Base-by-base conservation (phyloP, 257 asterid genomes). In the Ocimum tenuiflorum region DNA sequence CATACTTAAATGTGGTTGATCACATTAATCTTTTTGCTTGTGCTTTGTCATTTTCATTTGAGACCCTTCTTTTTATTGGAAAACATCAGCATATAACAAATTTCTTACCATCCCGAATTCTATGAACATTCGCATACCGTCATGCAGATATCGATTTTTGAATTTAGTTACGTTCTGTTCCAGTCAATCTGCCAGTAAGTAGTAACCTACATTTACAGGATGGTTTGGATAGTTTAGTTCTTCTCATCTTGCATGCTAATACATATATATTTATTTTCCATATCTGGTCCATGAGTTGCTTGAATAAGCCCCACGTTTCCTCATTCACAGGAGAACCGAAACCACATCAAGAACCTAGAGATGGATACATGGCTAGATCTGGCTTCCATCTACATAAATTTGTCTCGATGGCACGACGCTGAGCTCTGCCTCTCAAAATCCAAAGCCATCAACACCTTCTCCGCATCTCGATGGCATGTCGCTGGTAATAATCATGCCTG, bases 351-450 rank as follows among this genome's bases (percentile, higher is more conserved):
- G 49, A 68, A 61, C 35, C 78, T 87, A 71, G 96, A 92, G 81
- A 71, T 78, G 74, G 96, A 83, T 66, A 86, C 82, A 12, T 94
- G 96, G 97, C 88, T 80, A 52, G 96, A 88, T 76, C 73, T 94
- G 83, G 95, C 97, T 58, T 83, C 83, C 68, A 78, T 94, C 73
- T 90, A 94, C 78, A 83, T 83, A 60, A 80, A 77, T 50, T 77
- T 83, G 78, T 81, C 79, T 22, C 83, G 70, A 65, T 86, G 97
- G 97, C 81, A 75, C 22, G 97, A 94, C 56, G 96, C 90, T 18
- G 99, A 94, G 82, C 69, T 77, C 51, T 94, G 96, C 39, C 86
- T 94, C 76, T 82, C 85, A 15, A 90, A 83, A 67, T 79, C 94
- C 24, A 82, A 75, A 67, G 80, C 85, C 71, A 75, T 88, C 8